A percentile compares a stretch with the other conserved stretches of the same genome.
Evolutionary conservation across 2,329 filamentous ascomycete species (phyloP).

Genomic region (Chrysoporthe deuterocubensis): DNA sequence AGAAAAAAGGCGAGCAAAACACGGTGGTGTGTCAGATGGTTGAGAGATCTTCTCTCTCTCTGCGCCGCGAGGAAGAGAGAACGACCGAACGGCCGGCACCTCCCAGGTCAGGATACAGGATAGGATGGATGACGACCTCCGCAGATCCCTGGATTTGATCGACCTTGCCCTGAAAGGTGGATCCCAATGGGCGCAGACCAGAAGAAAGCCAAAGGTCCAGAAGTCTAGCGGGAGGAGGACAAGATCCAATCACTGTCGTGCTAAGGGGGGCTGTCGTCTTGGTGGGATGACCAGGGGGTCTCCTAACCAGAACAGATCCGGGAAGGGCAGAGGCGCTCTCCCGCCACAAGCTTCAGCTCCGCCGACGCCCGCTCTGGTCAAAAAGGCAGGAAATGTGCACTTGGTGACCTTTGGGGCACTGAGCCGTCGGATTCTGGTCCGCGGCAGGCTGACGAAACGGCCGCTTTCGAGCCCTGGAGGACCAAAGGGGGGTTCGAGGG

Average conservation of each 20-base stretch:
- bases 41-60: not conserved
- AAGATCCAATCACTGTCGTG: conserved; percentile 27
- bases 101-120: conserved; percentile 17
- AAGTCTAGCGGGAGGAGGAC: conserved; percentile 22
- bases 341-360: conserved; percentile 21
- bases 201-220: conserved; percentile 20
- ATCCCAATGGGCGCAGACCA: conserved; percentile 16
- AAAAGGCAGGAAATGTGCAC: not conserved
- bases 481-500: conserved; percentile 4
- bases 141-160: conserved; percentile 19
- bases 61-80: not conserved
- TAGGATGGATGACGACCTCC: conserved; percentile 16
- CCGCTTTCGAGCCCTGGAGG: conserved; percentile 4
- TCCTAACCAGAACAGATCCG: conserved; percentile 16
- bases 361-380: conserved; percentile 1
- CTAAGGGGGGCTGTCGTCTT: conserved; percentile 13
- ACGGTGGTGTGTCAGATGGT: not conserved
- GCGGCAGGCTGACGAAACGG: not conserved
- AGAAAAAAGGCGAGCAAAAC: not conserved
- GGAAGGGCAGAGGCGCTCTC: conserved; percentile 17
- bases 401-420: not conserved
- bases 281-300: conserved; percentile 17
- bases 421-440: conserved; percentile 9
- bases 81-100: not conserved
- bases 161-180: conserved; percentile 27